phyloP scores from a whole-genome alignment of 2,329 filamentous ascomycete species.

The Teratosphaeria epicoccoides region DNA sequence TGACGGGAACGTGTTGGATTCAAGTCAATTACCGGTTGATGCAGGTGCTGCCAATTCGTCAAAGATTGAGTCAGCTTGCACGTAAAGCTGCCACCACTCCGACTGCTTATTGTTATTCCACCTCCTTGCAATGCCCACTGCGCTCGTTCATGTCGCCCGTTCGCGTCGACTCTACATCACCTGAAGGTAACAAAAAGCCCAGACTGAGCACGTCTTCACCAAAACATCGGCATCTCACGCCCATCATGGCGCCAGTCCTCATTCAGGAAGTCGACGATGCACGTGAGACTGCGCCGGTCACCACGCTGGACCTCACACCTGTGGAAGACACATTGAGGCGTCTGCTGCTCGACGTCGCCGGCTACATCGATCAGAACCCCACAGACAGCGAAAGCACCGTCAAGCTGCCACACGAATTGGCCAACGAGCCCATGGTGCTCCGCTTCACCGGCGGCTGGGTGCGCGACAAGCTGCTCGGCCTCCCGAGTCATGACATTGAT shows the following conservation, averaged over 20 bases:
- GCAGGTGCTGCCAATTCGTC: conserved; percentile 3
- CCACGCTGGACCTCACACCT: conserved; percentile 48
- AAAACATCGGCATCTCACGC: conserved; percentile 1
- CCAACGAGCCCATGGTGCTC: conserved; percentile 43
- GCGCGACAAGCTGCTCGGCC: conserved; percentile 66
- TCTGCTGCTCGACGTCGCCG: conserved; percentile 75
- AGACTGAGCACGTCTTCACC: conserved; percentile 12
- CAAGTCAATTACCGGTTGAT: background rate
- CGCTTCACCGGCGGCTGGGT: conserved; percentile 84
- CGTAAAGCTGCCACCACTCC: background rate
- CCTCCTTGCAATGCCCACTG: conserved; percentile 8
- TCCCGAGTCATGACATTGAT: conserved; percentile 70
- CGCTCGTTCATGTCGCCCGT: conserved; percentile 23
- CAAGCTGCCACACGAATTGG: conserved; percentile 35
- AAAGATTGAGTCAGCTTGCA: conserved; percentile 1
- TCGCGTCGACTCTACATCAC: conserved; percentile 16
- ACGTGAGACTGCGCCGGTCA: conserved; percentile 8
- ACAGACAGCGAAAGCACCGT: conserved; percentile 19
- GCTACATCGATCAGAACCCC: conserved; percentile 47
- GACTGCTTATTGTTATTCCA: conserved; percentile 5
- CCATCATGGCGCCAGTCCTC: conserved; percentile 21
- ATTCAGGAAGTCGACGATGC: conserved; percentile 24
- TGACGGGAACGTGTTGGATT: background rate
- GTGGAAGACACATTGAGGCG: conserved; percentile 61
- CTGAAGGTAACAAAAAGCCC: conserved; percentile 20